Evolutionary conservation across 495 filamentous ascomycete species (phyloP).

Genomic region (Penicillium steckii): DNA sequence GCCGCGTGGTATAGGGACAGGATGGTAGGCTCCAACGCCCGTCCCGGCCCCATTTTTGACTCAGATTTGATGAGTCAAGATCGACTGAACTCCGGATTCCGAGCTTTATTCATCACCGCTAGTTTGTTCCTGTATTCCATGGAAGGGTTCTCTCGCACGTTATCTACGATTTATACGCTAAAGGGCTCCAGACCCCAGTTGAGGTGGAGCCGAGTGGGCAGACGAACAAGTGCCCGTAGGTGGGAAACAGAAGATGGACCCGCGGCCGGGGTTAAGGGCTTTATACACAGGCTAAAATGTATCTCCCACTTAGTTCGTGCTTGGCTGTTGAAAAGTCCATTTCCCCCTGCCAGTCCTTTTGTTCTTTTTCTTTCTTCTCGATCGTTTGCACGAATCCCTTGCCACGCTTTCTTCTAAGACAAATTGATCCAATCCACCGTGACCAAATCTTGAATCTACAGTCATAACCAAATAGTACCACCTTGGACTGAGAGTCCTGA

Average conservation of each 20-base stretch:
- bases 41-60: not conserved
- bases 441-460: not conserved
- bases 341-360: not conserved
- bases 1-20: not conserved
- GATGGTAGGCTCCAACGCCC: not conserved
- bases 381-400: too few relatives aligned
- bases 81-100: not conserved
- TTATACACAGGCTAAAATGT: too few relatives aligned
- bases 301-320: too few relatives aligned
- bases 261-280: constrained; percentile 5
- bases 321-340: not conserved
- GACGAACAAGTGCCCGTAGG: not conserved
- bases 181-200: not conserved
- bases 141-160: not conserved
- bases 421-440: too few relatives aligned
- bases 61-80: not conserved
- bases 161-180: not conserved
- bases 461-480: not conserved
- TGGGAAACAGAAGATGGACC: not conserved
- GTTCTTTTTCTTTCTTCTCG: not conserved
- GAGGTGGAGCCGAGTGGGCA: constrained; percentile 9
- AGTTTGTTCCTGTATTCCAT: not conserved
- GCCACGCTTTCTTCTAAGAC: too few relatives aligned
- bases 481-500: too few relatives aligned
- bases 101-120: not conserved